Evolutionary conservation across 2,329 filamentous ascomycete species (phyloP).

Genomic region (Proliferodiscus dingleyae): DNA sequence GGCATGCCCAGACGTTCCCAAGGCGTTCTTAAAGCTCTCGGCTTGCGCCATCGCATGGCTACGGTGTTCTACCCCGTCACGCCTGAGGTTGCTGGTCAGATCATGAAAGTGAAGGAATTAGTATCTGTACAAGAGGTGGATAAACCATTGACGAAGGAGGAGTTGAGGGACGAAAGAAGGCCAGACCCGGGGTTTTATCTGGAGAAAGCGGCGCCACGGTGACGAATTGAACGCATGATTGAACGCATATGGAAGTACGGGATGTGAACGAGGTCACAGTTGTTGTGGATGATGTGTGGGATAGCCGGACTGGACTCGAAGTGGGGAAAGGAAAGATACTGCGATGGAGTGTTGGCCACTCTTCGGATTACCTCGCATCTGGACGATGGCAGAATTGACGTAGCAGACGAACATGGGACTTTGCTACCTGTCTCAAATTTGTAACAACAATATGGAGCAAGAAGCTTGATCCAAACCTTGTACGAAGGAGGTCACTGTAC

Average conservation of each 20-base stretch:
- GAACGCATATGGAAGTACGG: neutral
- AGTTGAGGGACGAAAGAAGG: constrained; percentile 56
- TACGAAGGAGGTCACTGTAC: neutral
- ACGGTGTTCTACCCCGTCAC: constrained; percentile 70
- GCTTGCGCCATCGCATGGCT: constrained; percentile 65
- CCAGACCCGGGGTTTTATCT: constrained; percentile 66
- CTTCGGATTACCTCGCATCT: neutral
- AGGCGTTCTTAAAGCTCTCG: constrained; percentile 65
- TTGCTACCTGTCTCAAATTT: neutral
- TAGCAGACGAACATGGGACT: neutral
- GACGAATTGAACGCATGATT: constrained; percentile 3
- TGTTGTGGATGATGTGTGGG: neutral
- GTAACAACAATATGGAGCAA: neutral
- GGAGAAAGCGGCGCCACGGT: constrained; percentile 42
- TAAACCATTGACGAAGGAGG: constrained; percentile 48
- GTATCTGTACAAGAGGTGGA: constrained; percentile 66
- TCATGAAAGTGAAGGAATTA: constrained; percentile 72
- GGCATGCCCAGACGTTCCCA: constrained; percentile 60
- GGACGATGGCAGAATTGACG: neutral
- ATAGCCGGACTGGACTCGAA: neutral
- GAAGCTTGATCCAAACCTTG: neutral
- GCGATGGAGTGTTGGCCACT: neutral
- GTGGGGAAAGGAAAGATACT: neutral
- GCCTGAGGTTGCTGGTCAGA: constrained; percentile 63
- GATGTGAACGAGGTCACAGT: neutral